phyloP scores from a whole-genome alignment of 2,329 filamentous ascomycete genomes.

The Calycina marina region DNA sequence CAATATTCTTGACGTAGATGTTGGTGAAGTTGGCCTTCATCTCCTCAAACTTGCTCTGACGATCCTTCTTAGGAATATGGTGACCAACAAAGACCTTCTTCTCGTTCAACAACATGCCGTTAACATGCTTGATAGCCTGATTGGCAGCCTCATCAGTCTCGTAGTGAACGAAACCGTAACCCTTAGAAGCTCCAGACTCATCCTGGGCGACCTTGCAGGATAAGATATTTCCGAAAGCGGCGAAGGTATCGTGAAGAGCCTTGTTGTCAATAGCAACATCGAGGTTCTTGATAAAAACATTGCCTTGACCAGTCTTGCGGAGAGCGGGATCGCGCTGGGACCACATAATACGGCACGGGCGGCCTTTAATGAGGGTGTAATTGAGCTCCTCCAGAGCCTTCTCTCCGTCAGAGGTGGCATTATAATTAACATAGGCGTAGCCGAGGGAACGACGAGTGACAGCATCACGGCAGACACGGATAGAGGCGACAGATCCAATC shows the following conservation, averaged over 20 bases:
- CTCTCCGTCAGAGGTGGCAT: constrained; percentile 90
- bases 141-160: constrained; percentile 95
- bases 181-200: constrained; percentile 92
- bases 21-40: constrained; percentile 99
- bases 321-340: constrained; percentile 97
- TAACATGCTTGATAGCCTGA: constrained; percentile 98
- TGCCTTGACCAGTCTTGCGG: constrained; percentile 97
- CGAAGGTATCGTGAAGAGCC: constrained; percentile 97
- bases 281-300: constrained; percentile 99
- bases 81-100: constrained; percentile 99
- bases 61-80: constrained; percentile 99
- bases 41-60: constrained; percentile 99
- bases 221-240: constrained; percentile 96
- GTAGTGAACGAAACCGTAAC: constrained; percentile 98
- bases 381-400: constrained; percentile 98
- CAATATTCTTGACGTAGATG: constrained; percentile 98
- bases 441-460: constrained; percentile 97
- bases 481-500: constrained; percentile 96
- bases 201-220: constrained; percentile 99
- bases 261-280: constrained; percentile 99
- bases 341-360: constrained; percentile 99
- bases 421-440: constrained; percentile 99
- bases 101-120: constrained; percentile 98
- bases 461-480: constrained; percentile 98
- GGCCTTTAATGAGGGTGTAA: constrained; percentile 98